Base-by-base conservation (phyloP, 352 stramenopile species). In the Globisporangium carolinianum region DNA sequence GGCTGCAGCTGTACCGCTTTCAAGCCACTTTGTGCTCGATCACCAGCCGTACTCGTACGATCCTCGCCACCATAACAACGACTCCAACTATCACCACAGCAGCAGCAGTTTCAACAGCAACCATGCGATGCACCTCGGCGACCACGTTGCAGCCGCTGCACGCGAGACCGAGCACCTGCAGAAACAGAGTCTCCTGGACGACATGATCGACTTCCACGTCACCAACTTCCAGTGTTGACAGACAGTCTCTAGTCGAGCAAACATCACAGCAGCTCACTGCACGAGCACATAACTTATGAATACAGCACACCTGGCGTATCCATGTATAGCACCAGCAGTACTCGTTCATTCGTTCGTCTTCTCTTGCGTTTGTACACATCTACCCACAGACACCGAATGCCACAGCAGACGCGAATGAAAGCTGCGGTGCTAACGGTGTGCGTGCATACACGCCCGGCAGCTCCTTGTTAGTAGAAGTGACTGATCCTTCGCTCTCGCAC, bases 191-290 rank as follows among this genome's bases (percentile, higher is more conserved):
- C 68, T 80, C 56, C 57, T 80, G 14, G 72, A 80, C 61, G 72
- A 80, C 50, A 74, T 80, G 53, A 69, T 80, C 60, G 70, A 71
- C 57, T 80, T 77, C 54, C 72, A 80, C 32, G 71, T 79, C 53
- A 54, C 68, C 9, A 66, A 75, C 54, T 55, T 76, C 41, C 48
- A 65, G 35, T 76, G 65, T 52, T 64, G 14, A 53, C 24, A 3
- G 24, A 32, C 24, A 32, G 24, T 32, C 24, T 17, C 47, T 15
- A 51, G 2, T 51, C 14, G 41, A 45, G 41, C 41, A 45, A 45
- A 14, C 15, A 17, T 18, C 36, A 36, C 12, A 10, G n/a, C 24
- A 2, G 24, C 24, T 32, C 24, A 32, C 24, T 32, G 24, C 24
- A 32, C 24, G 24, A 32, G 24, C 24, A 32, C 50, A 47, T 51